phyloP scores from a whole-genome alignment of 805 yeast species.

The Brettanomyces anomalus region DNA sequence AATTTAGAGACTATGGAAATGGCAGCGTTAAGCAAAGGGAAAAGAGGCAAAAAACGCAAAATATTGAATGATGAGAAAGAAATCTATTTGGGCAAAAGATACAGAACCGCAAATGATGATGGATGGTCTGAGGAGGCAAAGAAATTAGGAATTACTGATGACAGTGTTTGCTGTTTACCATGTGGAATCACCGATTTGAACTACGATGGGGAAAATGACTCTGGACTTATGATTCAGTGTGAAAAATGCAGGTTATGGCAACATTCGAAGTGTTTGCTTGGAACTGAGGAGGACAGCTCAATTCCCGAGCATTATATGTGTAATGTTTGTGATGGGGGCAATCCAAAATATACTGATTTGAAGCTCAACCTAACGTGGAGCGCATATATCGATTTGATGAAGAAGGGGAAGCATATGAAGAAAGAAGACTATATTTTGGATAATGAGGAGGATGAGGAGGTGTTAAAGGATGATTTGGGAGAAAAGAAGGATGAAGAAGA shows the following conservation, averaged over 20 bases:
- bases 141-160: conserved; percentile 25
- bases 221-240: conserved; percentile 52
- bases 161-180: conserved; percentile 45
- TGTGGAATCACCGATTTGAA: conserved; percentile 54
- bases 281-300: conserved; percentile 23
- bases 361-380: conserved; percentile 23
- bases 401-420: conserved; percentile 1
- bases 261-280: conserved; percentile 56
- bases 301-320: conserved; percentile 46
- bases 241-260: conserved; percentile 66
- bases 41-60: neutral
- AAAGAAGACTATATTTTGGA: conserved; percentile 2
- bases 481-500: conserved; percentile 2
- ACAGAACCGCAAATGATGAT: no score
- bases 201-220: conserved; percentile 48
- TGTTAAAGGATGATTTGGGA: conserved; percentile 2
- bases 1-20: conserved; percentile 4
- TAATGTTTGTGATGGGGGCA: conserved; percentile 40
- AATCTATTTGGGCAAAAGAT: no score
- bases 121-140: neutral
- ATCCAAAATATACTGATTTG: conserved; percentile 25
- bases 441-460: conserved; percentile 9
- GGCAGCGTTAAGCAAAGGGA: conserved; percentile 4
- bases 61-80: no score
- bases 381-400: conserved; percentile 14